phyloP scores from a whole-genome alignment of 2,329 filamentous ascomycete species.

The Ceratocystis harringtonii region DNA sequence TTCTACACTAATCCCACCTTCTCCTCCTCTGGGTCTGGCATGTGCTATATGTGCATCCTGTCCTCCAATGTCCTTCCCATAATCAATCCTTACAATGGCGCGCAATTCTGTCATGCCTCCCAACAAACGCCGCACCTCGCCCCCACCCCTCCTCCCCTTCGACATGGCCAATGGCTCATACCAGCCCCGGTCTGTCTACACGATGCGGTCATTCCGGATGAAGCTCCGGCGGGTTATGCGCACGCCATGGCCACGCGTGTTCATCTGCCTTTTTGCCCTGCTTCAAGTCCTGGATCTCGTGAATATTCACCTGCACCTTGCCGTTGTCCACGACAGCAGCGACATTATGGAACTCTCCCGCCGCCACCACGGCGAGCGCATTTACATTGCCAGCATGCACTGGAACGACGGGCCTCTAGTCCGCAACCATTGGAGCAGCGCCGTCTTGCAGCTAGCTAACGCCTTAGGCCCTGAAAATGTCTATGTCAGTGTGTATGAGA shows the following conservation, averaged over 20 bases:
- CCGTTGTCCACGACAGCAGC: slow-evolving; percentile 10
- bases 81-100: slow-evolving; percentile 7
- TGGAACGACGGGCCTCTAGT: slow-evolving; percentile 51
- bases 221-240: slow-evolving; percentile 28
- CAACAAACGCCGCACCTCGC: slow-evolving; percentile 13
- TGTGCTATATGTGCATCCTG: neutral
- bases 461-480: slow-evolving; percentile 48
- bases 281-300: slow-evolving; percentile 29
- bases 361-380: slow-evolving; percentile 26
- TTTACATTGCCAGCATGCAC: slow-evolving; percentile 56
- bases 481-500: slow-evolving; percentile 53
- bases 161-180: slow-evolving; percentile 12
- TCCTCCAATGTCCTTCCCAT: neutral
- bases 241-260: slow-evolving; percentile 24
- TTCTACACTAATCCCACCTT: neutral
- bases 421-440: slow-evolving; percentile 45
- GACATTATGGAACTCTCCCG: slow-evolving; percentile 13
- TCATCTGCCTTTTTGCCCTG: slow-evolving; percentile 25
- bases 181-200: neutral
- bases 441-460: slow-evolving; percentile 41
- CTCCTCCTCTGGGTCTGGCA: neutral
- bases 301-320: slow-evolving; percentile 26
- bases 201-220: slow-evolving; percentile 19
- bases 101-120: neutral
- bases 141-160: slow-evolving; percentile 14